Conservation (phyloP, 2,329 filamentous ascomycete genomes). For the Hypoxylon sp. region DNA sequence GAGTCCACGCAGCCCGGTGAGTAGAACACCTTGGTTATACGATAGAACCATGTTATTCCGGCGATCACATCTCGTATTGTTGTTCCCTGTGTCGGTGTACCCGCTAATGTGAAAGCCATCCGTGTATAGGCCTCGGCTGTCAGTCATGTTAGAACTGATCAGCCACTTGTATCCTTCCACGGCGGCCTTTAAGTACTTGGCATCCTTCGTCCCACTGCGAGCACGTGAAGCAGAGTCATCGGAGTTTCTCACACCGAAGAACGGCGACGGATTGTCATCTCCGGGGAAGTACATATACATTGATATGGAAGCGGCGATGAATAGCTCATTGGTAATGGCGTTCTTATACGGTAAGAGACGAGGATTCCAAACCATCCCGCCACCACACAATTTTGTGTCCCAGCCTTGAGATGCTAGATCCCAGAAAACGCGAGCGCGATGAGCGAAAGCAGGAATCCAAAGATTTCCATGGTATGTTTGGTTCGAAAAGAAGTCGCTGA, state of each 20-base stretch:
- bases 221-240: constrained; percentile 55
- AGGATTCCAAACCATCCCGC: constrained; percentile 94
- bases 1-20: constrained; percentile 84
- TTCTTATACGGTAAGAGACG: constrained; percentile 90
- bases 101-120: constrained; percentile 91
- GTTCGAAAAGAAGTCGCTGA: constrained; percentile 56
- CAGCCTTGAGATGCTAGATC: constrained; percentile 84
- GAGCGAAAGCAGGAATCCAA: constrained; percentile 83
- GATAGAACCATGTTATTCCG: constrained; percentile 93
- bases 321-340: constrained; percentile 94
- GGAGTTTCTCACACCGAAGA: constrained; percentile 55
- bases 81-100: constrained; percentile 70
- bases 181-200: constrained; percentile 79
- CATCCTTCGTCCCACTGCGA: constrained; percentile 63
- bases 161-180: constrained; percentile 87
- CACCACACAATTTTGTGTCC: constrained; percentile 84
- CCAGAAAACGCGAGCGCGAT: constrained; percentile 88
- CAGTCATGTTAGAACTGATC: constrained; percentile 83
- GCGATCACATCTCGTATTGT: constrained; percentile 81
- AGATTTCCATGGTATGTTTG: constrained; percentile 81
- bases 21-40: constrained; percentile 93
- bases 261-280: constrained; percentile 80
- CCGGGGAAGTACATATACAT: constrained; percentile 95
- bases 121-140: constrained; percentile 79
- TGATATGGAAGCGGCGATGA: constrained; percentile 83